Conservation (phyloP, 2,329 filamentous ascomycete species). For the Penicillium psychrosexuale region DNA sequence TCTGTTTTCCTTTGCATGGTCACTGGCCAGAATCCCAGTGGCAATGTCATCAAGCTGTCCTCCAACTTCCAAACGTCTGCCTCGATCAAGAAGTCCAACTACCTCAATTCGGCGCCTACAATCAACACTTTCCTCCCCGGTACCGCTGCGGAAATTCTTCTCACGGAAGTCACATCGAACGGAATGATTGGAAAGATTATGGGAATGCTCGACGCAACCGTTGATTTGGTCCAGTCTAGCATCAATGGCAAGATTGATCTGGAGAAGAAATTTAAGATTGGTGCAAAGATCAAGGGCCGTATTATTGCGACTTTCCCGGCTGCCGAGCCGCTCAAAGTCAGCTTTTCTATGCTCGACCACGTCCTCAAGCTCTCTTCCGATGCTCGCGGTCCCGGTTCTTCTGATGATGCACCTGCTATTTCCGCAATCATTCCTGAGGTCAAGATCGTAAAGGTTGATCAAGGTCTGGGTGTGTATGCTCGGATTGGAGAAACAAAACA, state of each 20-base stretch:
- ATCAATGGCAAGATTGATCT: conserved; percentile 68
- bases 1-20: conserved; percentile 81
- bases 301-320: conserved; percentile 84
- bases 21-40: conserved; percentile 68
- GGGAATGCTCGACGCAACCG: conserved; percentile 85
- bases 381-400: conserved; percentile 35
- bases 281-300: conserved; percentile 78
- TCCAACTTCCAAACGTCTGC: conserved; percentile 68
- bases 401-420: conserved; percentile 45
- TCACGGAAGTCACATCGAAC: conserved; percentile 69
- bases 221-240: conserved; percentile 86
- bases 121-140: conserved; percentile 90
- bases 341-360: conserved; percentile 85
- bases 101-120: conserved; percentile 72
- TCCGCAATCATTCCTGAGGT: conserved; percentile 76
- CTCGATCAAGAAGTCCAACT: conserved; percentile 62
- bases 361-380: conserved; percentile 60
- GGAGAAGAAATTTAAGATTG: conserved; percentile 74
- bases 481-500: conserved; percentile 62
- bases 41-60: conserved; percentile 83
- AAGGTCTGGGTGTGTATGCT: conserved; percentile 76
- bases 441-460: conserved; percentile 74
- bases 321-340: conserved; percentile 75
- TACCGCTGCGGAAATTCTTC: conserved; percentile 78
- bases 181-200: conserved; percentile 90